These are phyloP conservation scores for Calendula officinalis DNA, from an alignment of 129 eudicot genomes.

Conservation along the genomic window DNA sequence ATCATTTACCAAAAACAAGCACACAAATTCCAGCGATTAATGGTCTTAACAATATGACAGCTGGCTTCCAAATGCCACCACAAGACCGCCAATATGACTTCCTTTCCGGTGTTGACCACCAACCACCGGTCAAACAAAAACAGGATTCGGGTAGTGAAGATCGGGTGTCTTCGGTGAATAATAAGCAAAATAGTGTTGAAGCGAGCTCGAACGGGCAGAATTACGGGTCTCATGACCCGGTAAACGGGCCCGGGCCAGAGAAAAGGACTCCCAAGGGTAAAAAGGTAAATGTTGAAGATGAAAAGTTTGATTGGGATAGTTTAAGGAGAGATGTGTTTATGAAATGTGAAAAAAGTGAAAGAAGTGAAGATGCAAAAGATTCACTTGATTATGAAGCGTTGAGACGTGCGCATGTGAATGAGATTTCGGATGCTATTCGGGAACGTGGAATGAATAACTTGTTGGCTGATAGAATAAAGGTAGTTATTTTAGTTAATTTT, in stretches of 20 bases:
- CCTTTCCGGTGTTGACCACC: conserved; percentile 5
- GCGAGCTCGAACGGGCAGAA: conserved; percentile 36
- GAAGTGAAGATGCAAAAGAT: conserved; percentile 59
- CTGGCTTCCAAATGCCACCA: conserved; percentile 22
- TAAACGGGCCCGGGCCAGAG: conserved; percentile 16
- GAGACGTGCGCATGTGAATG: conserved; percentile 64
- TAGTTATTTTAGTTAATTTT: neutral
- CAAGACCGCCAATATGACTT: conserved; percentile 21
- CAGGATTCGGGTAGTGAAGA: conserved; percentile 20
- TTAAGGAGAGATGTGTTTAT: conserved; percentile 55
- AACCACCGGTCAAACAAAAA: conserved; percentile 10
- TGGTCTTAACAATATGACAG: conserved; percentile 21
- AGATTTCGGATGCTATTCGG: conserved; percentile 71
- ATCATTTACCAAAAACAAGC: conserved; percentile 30
- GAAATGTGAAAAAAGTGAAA: conserved; percentile 40
- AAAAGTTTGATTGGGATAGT: conserved; percentile 81
- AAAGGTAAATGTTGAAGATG: conserved; percentile 57
- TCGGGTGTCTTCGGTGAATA: conserved; percentile 18
- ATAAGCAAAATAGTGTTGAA: conserved; percentile 15
- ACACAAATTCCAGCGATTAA: conserved; percentile 14
- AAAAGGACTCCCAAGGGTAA: conserved; percentile 32
- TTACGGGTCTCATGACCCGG: conserved; percentile 25
- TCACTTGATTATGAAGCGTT: conserved; percentile 89
- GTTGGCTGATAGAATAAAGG: conserved; percentile 94
- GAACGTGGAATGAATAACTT: conserved; percentile 97